Conservation (phyloP, 2,329 filamentous ascomycete genomes). For the Pseudocercospora vitis region DNA sequence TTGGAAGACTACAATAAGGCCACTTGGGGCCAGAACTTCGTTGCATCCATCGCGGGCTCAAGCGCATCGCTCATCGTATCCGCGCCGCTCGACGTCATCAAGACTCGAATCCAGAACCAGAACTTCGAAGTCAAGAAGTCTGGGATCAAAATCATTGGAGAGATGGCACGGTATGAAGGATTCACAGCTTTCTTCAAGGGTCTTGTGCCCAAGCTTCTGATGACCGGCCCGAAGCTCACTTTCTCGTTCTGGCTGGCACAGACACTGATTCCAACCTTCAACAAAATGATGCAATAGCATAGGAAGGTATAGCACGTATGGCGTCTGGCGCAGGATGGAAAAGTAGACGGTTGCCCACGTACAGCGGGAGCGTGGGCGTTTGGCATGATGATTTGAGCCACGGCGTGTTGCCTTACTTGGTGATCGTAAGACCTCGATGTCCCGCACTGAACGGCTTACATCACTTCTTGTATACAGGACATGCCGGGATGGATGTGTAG, state of each 20-base stretch:
- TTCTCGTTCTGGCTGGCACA: conserved; percentile 99
- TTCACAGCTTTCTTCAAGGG: conserved; percentile 93
- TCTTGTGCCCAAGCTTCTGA: conserved; percentile 91
- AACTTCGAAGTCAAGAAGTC: conserved; percentile 98
- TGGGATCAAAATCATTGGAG: conserved; percentile 85
- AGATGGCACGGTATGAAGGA: conserved; percentile 92
- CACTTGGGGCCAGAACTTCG: conserved; percentile 92
- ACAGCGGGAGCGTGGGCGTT: conserved; percentile 3
- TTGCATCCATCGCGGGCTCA: conserved; percentile 92
- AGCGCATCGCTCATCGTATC: conserved; percentile 94
- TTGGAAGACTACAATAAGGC: conserved; percentile 95
- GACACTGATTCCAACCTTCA: conserved; percentile 93
- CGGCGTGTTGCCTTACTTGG: no score
- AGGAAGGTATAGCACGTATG: conserved; percentile 1
- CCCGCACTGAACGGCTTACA: not conserved
- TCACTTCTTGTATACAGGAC: not conserved
- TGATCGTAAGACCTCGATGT: not conserved
- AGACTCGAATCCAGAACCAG: conserved; percentile 95
- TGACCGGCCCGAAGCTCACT: conserved; percentile 98
- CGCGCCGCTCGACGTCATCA: conserved; percentile 95
- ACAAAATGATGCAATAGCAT: conserved; percentile 57
- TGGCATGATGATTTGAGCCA: not conserved
- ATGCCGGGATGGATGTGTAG: conserved; percentile 3
- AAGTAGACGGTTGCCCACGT: conserved; percentile 1
- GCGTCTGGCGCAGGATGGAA: conserved; percentile 18